Evolutionary conservation across 805 yeast genomes (phyloP), one percentile per base, ranked within the genome.

Genomic region (Candida methanosorbosa): DNA sequence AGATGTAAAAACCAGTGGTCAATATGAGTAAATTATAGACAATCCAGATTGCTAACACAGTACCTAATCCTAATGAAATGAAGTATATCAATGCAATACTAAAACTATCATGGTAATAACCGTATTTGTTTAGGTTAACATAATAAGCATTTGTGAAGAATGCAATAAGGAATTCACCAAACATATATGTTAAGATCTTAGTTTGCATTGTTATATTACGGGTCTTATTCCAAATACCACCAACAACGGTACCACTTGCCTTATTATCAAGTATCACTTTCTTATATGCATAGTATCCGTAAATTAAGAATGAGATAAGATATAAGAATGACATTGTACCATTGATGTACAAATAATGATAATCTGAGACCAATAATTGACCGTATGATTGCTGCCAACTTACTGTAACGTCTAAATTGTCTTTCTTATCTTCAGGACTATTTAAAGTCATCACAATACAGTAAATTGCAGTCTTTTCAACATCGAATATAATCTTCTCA

Each of bases 311-410:
- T 16, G 43, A 33, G 1, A 36, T 8, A 8, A 39, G n/a, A 37
- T 57, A 56, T n/a, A 42, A 19, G 4, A 46, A 6, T 13, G 45
- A 25, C 38, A 57, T 36, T n/a, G 36, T 24, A 17, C 52, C 38
- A 17, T 48, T 42, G 17, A 49, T 30, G 28, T 47, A 50, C 30
- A 57, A 29, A 29, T 44, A 43, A 19, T 43, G 42, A 31, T 50
- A 57, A 30, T 57, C 62, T 9, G 48, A 44, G 4, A 47, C 48
- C n/a, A 51, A 29, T 25, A 57, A 40, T 25, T 40, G 33, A 22
- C 63, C 63, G 38, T 41, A 55, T 6, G 55, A 40, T 38, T 57
- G 63, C n/a, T 37, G 42, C 63, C 63, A 57, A 30, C 49, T 54
- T 19, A 54, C 46, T 15, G 32, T 33, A 14, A 51, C 46, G 2